Conservation (phyloP, 225 moss, liverwort and hornwort genomes). For the Thuidium tamariscinum region DNA sequence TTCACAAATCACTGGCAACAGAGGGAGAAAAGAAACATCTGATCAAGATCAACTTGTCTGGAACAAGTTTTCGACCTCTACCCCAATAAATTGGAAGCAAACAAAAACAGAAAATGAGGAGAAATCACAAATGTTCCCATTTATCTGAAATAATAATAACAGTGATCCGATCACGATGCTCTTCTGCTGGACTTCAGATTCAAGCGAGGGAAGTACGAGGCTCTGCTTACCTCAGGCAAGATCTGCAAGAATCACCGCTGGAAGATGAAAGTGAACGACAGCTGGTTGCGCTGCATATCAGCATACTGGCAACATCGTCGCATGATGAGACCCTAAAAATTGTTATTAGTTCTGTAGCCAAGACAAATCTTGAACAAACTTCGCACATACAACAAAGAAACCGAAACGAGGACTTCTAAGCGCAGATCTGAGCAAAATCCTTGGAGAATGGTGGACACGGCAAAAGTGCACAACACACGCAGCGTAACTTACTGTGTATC, state of each 20-base stretch:
- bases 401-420: not conserved
- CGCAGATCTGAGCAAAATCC: not conserved
- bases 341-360: not conserved
- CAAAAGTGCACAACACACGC: not conserved
- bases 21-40: not conserved
- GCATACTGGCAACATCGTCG: too few relatives aligned
- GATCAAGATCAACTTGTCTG: not conserved
- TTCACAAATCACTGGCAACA: not conserved
- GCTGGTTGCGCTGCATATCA: not conserved
- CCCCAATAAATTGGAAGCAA: not conserved
- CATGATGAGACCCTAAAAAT: not conserved
- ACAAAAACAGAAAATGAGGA: not conserved
- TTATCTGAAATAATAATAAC: not conserved
- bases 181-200: not conserved
- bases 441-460: not conserved
- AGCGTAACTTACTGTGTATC: not conserved
- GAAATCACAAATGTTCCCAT: not conserved
- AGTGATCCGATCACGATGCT: not conserved
- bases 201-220: not conserved
- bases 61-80: not conserved
- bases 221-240: constrained; percentile 47
- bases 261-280: constrained; percentile 5
- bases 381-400: not conserved
- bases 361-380: not conserved
- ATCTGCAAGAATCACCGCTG: constrained; percentile 58